Conservation (phyloP, 2,329 filamentous ascomycete genomes). For the Eutypa lata region DNA sequence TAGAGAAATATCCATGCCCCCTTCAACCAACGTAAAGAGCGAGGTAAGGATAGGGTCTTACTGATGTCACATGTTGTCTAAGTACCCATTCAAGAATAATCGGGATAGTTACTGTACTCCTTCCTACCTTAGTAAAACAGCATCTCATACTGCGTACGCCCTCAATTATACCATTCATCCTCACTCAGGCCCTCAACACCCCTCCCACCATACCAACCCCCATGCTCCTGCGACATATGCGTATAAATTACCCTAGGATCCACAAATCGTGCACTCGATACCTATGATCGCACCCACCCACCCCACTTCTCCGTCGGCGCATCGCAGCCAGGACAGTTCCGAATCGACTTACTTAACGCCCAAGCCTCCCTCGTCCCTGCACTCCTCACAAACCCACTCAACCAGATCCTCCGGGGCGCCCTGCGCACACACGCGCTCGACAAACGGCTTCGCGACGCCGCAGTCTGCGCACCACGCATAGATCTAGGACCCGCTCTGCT, state of each 20-base stretch:
- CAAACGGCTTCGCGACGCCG: constrained; percentile 36
- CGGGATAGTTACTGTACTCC: no score
- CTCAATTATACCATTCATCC: no score
- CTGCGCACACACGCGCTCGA: constrained; percentile 43
- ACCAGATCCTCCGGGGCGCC: constrained; percentile 24
- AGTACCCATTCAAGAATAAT: no score
- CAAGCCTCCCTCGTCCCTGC: constrained; percentile 18
- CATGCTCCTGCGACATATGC: constrained; percentile 34
- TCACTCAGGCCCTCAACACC: neutral
- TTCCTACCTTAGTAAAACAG: no score
- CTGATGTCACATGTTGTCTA: no score
- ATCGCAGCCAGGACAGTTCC: constrained; percentile 34
- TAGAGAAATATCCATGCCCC: no score
- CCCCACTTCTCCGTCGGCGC: constrained; percentile 34
- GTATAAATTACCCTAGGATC: constrained; percentile 29
- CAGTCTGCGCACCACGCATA: constrained; percentile 27
- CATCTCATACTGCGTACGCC: no score
- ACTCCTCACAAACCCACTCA: constrained; percentile 38
- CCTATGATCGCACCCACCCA: constrained; percentile 37
- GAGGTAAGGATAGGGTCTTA: no score
- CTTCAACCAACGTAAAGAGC: no score
- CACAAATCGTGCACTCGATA: constrained; percentile 34
- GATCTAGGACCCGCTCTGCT: constrained; percentile 22
- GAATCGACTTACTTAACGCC: constrained; percentile 11
- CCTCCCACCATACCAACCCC: constrained; percentile 23